phyloP scores from a whole-genome alignment of 768 basidiomycete genomes.

The Rhodotorula toruloides region DNA sequence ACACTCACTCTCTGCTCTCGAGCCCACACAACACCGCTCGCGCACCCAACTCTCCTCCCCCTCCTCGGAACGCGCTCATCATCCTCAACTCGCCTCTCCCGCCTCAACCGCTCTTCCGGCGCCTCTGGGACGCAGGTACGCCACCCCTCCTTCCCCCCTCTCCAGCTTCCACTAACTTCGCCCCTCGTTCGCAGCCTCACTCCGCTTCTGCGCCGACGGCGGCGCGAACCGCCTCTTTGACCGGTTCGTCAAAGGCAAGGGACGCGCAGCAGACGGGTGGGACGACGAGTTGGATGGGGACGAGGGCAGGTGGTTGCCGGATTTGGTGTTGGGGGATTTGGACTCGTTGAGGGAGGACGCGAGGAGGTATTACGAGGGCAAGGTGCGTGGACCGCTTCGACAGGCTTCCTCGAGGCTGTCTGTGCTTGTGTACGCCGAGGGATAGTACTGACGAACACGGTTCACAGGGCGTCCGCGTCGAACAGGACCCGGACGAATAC shows the following conservation, averaged over 20 bases:
- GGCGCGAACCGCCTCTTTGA: conserved; percentile 82
- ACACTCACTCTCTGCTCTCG: conserved; percentile 2
- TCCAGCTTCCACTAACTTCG: conserved; percentile 42
- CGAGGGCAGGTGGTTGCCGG: conserved; percentile 63
- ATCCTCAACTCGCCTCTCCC: conserved; percentile 88
- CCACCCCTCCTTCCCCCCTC: conserved; percentile 45
- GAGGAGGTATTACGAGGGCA: conserved; percentile 58
- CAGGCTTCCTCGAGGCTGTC: neutral
- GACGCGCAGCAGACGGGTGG: neutral
- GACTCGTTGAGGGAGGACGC: conserved; percentile 81
- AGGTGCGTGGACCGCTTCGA: conserved; percentile 49
- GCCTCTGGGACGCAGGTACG: conserved; percentile 54
- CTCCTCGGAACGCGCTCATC: conserved; percentile 57
- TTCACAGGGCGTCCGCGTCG: conserved; percentile 62
- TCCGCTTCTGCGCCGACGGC: conserved; percentile 68
- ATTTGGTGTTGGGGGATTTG: conserved; percentile 87
- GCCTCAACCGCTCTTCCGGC: conserved; percentile 54
- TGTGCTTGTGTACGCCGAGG: neutral
- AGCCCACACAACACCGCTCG: neutral
- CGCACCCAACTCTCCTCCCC: neutral
- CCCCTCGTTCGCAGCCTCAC: conserved; percentile 51
- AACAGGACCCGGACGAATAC: conserved; percentile 66
- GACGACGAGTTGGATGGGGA: neutral
- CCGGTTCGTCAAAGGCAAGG: conserved; percentile 42
- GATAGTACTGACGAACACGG: no score